Evolutionary conservation across 1,284 basidiomycete genomes (phyloP).

Genomic region (Volvariella surrecta): DNA sequence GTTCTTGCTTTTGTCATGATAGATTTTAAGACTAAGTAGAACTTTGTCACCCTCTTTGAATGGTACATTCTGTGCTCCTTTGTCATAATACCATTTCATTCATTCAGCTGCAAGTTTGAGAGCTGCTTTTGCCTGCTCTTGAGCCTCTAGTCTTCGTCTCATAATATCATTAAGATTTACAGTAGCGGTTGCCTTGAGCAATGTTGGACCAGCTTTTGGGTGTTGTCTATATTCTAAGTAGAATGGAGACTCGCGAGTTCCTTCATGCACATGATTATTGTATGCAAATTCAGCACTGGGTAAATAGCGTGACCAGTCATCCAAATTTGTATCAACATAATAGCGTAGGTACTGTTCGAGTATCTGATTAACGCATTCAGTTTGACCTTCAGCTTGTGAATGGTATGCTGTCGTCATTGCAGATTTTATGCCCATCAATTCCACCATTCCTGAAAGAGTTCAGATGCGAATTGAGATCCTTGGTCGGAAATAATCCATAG

Average conservation of each 20-base stretch:
- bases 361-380: slow-evolving; percentile 26
- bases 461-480: slow-evolving; percentile 1
- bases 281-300: slow-evolving; percentile 22
- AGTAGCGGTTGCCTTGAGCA: neutral
- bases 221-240: slow-evolving; percentile 2
- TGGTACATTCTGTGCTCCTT: neutral
- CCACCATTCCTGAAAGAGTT: neutral
- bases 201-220: neutral
- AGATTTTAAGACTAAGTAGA: slow-evolving; percentile 8
- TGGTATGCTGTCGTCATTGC: slow-evolving; percentile 1
- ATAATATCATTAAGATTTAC: neutral
- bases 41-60: slow-evolving; percentile 10
- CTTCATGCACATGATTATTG: slow-evolving; percentile 19
- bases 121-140: slow-evolving; percentile 1
- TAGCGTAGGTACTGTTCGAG: slow-evolving; percentile 22
- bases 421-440: neutral
- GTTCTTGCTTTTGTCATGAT: slow-evolving; percentile 9
- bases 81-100: slow-evolving; percentile 1
- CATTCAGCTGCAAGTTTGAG: neutral
- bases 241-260: slow-evolving; percentile 18
- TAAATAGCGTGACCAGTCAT: slow-evolving; percentile 26
- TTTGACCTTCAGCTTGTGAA: slow-evolving; percentile 14
- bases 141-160: neutral
- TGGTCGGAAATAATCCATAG: neutral
- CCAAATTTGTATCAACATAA: slow-evolving; percentile 23